Percentiles rank a stretch among this genome's conserved stretches.
Conservation (phyloP, 768 basidiomycete genomes). For the Mycena olivaceomarginata region DNA sequence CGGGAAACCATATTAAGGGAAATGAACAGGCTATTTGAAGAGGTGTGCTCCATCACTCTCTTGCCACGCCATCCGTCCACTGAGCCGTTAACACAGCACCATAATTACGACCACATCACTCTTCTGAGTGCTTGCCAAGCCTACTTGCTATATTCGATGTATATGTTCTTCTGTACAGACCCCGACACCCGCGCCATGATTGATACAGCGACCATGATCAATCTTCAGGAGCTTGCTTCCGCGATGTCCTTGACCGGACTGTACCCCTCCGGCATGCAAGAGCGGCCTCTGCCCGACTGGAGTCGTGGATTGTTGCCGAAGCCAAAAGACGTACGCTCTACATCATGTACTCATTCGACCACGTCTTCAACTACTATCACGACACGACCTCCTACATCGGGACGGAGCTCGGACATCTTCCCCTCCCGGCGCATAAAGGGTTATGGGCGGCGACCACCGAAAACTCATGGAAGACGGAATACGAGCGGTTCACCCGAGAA, state of each 20-base stretch:
- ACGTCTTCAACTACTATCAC: constrained; percentile 24
- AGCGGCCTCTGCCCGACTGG: constrained; percentile 1
- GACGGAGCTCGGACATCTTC: constrained; percentile 31
- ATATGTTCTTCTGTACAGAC: constrained; percentile 33
- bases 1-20: constrained; percentile 29
- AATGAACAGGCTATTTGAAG: constrained; percentile 26
- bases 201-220: constrained; percentile 34
- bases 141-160: constrained; percentile 36
- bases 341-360: constrained; percentile 35
- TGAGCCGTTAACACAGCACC: constrained; percentile 18
- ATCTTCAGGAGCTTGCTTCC: constrained; percentile 37
- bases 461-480: constrained; percentile 25
- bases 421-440: constrained; percentile 7
- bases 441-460: constrained; percentile 30
- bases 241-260: constrained; percentile 24
- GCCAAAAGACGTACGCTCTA: constrained; percentile 39
- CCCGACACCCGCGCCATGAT: constrained; percentile 14
- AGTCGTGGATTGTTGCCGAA: constrained; percentile 34
- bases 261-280: neutral
- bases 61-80: neutral
- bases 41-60: constrained; percentile 1
- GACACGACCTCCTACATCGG: constrained; percentile 31
- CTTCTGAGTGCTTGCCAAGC: constrained; percentile 40
- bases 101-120: constrained; percentile 26
- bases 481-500: constrained; percentile 14